Base-by-base conservation (phyloP, 108 stramenopile genomes). In the Nitzschia sp. region DNA sequence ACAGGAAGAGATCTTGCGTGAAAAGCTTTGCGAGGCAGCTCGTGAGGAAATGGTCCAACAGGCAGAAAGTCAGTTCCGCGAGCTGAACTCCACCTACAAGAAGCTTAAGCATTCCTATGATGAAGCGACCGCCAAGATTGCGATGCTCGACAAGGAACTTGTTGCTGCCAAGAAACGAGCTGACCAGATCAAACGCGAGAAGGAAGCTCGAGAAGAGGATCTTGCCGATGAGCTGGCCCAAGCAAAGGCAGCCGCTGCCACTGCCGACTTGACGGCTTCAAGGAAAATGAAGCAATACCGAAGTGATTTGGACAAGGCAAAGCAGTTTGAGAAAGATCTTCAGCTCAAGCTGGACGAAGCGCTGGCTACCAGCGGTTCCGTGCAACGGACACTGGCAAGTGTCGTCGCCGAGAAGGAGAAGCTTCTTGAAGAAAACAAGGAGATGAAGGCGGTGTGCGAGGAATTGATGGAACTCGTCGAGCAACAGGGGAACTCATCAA, bases 391-490 rank as follows among this genome's bases (percentile, higher is more conserved):
- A 34, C 72, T 82, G 3, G 68, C 67, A 3, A 29, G 36, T 21
- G 64, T 70, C 0, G 58, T 72, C 1, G 59, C 51, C 15, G 76
- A 82, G 65, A 82, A 82, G 45, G 64, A 80, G 49, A 71, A 64
- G 51, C 46, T 80, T 30, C 59, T 45, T 23, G 30, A 33, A 0
- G 83, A 84, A 55, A 42, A 76, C 35, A 54, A 53, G 24, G 86
- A 84, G 19, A 45, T 87, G 49, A 81, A 83, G 49, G 65, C 74
- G 19, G 78, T 87, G 2, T 81, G 78, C 57, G 86, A 87, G 64
- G 86, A 87, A 46, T 71, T 87, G 15, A 83, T 83, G 77, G 73
- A 76, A 17, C 49, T 79, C 23, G 59, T 82, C 30, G 81, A 81
- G 61, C 54, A 35, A 42, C 31, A 32, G 38, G 67, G 34, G 24